These are phyloP conservation scores for Yarrowia osloensis DNA, from an alignment of 805 yeast species.

Conservation along the genomic window DNA sequence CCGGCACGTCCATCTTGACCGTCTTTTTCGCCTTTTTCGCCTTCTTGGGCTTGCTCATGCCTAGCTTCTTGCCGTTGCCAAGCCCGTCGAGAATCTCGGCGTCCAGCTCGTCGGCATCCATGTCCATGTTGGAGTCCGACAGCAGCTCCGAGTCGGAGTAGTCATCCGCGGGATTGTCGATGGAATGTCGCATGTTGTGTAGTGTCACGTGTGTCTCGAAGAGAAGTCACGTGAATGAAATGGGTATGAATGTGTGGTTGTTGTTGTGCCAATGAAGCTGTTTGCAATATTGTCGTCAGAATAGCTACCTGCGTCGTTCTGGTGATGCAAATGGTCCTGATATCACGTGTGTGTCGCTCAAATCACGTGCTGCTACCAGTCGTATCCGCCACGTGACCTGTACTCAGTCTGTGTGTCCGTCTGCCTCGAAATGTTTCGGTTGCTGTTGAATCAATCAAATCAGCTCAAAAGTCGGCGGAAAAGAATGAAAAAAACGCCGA, in stretches of 20 bases:
- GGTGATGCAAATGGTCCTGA: not conserved
- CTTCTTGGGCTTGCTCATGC: not conserved
- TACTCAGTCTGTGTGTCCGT: not conserved
- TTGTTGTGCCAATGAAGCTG: not conserved
- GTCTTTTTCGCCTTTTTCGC: not conserved
- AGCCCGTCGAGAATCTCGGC: slow-evolving; percentile 14
- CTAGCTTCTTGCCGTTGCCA: slow-evolving; percentile 5
- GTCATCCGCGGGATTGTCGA: slow-evolving; percentile 17
- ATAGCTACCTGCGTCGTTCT: too few species aligned
- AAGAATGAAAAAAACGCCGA: not conserved
- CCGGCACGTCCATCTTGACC: not conserved
- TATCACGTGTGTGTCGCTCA: not conserved
- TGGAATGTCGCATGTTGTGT: slow-evolving; percentile 2
- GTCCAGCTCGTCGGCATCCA: slow-evolving; percentile 20
- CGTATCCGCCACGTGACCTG: not conserved
- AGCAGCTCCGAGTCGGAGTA: slow-evolving; percentile 16
- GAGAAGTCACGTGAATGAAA: not conserved
- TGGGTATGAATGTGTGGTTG: not conserved
- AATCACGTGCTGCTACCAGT: not conserved
- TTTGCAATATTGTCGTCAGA: too few species aligned
- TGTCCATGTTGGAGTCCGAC: slow-evolving; percentile 7
- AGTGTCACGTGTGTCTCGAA: not conserved
- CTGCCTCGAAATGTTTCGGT: not conserved
- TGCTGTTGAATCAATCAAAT: not conserved
- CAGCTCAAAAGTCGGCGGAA: not conserved